Base-by-base conservation (phyloP, 768 basidiomycete genomes). In the Gyrodon lividus region DNA sequence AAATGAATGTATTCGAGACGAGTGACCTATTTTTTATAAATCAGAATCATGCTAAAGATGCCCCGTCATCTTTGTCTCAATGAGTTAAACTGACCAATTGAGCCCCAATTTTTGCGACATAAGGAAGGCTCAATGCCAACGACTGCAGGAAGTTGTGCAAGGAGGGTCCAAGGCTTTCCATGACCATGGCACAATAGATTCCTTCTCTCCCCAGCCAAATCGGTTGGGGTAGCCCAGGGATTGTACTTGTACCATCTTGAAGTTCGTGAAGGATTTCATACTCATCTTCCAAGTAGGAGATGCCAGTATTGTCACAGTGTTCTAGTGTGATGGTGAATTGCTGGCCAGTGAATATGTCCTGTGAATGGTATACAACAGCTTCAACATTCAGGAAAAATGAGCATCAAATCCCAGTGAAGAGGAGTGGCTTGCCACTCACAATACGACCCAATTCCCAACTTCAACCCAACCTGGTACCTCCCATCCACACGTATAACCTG, bases 1-100 rank as follows among this genome's bases (percentile, higher is more conserved):
- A 43, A 55, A 30, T 55, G 53, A 16, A 46, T 26, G 13, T 40
- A 50, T 23, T 53, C 17, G 4, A 53, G 50, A 28, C 28, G 14
- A n/a, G 50, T 19, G 3, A 51, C 26, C 50, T 51, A n/a, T 42
- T 43, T 26, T 22, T 12, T 7, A 39, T 38, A 19, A 44, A 44
- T 44, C n/a, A 44, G 22, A 24, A 22, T 23, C 35, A n/a, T 33
- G 31, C 14, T 14, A 9, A 22, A 31, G 30, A 30, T 30, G 30
- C 30, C 30, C 30, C 30, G 9, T 30, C 30, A 42, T 42, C 23
- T 5, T 13, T 26, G 8, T 2, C 14, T 16, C 10, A 26, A 33
- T 14, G 22, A 35, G 23, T 16, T 22, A 47, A 47, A 33, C 43
- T 12, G 4, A 54, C 53, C 22, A 50, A 8, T n/a, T 54, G 53